A percentile compares a stretch with the other conserved stretches of the same genome.
Evolutionary conservation across 148 eudicot genomes (phyloP).

Genomic region (Chenopodium berlandieri): DNA sequence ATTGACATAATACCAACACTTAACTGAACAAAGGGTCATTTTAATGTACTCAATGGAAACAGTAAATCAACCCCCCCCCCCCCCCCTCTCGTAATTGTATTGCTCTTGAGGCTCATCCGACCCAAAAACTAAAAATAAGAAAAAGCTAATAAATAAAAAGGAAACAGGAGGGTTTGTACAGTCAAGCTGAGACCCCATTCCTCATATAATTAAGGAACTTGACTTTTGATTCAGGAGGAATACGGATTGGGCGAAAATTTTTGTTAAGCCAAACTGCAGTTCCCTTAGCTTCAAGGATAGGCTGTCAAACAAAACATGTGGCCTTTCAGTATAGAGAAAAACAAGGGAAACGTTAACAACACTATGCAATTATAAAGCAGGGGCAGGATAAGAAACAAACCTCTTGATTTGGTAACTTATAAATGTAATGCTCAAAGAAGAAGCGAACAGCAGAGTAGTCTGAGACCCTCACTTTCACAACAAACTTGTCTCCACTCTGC

Average conservation of each 20-base stretch:
- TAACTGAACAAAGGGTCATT: not conserved
- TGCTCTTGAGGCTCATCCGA: too few relatives aligned
- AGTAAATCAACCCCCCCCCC: too few relatives aligned
- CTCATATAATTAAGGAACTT: slow-evolving; percentile 63
- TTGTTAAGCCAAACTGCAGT: slow-evolving; percentile 93
- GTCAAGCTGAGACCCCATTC: slow-evolving; percentile 34
- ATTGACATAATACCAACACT: not conserved
- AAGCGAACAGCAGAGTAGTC: slow-evolving; percentile 74
- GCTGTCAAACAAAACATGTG: slow-evolving; percentile 40
- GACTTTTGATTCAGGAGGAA: slow-evolving; percentile 64
- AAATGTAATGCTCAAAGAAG: slow-evolving; percentile 71
- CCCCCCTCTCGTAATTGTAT: too few relatives aligned
- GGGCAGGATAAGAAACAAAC: slow-evolving; percentile 25
- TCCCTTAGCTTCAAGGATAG: slow-evolving; percentile 75
- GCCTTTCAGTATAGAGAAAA: slow-evolving; percentile 8
- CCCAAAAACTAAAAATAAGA: too few relatives aligned
- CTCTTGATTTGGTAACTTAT: slow-evolving; percentile 76
- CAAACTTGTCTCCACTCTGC: slow-evolving; percentile 85
- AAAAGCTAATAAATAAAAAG: too few relatives aligned
- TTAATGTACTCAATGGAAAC: not conserved
- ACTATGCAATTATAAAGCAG: not conserved
- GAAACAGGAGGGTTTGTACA: not conserved
- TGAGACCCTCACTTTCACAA: slow-evolving; percentile 68
- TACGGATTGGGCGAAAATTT: slow-evolving; percentile 77
- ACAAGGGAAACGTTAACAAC: slow-evolving; percentile 6